Percentiles rank a stretch among this genome's conserved stretches.
These are phyloP conservation scores for Arthroderma uncinatum DNA, from an alignment of 2,329 filamentous ascomycete species.

Conservation along the genomic window DNA sequence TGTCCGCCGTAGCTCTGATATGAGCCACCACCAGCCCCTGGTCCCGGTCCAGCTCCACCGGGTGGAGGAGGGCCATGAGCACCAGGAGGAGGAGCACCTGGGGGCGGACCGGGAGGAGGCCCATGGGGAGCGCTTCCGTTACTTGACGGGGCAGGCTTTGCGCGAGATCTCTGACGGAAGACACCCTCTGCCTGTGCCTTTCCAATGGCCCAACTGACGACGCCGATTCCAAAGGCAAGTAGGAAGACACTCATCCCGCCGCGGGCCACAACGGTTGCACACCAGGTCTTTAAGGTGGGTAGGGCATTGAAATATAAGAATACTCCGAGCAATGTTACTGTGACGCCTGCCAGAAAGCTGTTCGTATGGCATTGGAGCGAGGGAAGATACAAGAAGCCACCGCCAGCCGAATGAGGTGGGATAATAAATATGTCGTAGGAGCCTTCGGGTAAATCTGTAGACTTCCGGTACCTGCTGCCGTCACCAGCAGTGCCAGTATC, in stretches of 20 bases:
- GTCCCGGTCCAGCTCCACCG: conserved; percentile 10
- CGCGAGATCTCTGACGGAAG: conserved; percentile 15
- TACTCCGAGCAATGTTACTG: conserved; percentile 60
- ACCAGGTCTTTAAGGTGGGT: conserved; percentile 64
- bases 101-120: conserved; percentile 18
- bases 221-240: conserved; percentile 59
- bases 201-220: conserved; percentile 68
- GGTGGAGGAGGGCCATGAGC: conserved; percentile 11
- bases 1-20: conserved; percentile 24
- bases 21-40: conserved; percentile 15
- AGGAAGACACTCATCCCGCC: conserved; percentile 63
- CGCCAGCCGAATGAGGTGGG: conserved; percentile 77
- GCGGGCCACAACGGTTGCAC: conserved; percentile 56
- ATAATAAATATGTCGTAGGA: conserved; percentile 98
- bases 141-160: conserved; percentile 16
- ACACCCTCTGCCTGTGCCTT: conserved; percentile 48
- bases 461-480: conserved; percentile 26
- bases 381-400: conserved; percentile 87
- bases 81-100: conserved; percentile 17
- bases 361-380: conserved; percentile 76
- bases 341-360: conserved; percentile 81
- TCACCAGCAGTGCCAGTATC: conserved; percentile 24
- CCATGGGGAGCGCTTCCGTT: conserved; percentile 26
- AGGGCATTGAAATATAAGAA: conserved; percentile 61
- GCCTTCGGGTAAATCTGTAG: conserved; percentile 61